Base-by-base conservation (phyloP, 345 rosid species). In the Viola odorata region DNA sequence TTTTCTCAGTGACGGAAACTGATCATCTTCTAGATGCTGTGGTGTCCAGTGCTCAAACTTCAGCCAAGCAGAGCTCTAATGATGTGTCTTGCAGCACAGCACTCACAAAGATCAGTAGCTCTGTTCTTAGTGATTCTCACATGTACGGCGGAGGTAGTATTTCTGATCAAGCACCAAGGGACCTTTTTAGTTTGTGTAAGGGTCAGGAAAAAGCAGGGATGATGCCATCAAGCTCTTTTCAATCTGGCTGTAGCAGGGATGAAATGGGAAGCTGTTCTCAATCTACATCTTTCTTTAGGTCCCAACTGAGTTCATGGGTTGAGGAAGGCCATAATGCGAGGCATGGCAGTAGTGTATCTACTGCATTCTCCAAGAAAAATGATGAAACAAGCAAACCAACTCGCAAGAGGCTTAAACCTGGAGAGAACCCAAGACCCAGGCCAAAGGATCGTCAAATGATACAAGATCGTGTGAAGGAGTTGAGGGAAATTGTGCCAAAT, bases 371-470 rank as follows among this genome's bases (percentile, higher is more conserved):
- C 54, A 91, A 85, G 81, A 81, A 69, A 75, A 85, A 77, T 50
- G 84, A 81, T 41, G 95, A 85, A 72, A 61, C 58, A 8, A 51
- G 75, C 32, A 94, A 91, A 71, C 78, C 88, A 8, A 84, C 78
- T 69, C 91, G 95, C 45, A 94, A 91, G 72, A 82, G 97, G 64
- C 81, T 82, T 68, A 94, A 86, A 77, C 88, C 89, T 32, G 99
- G 99, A 63, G 97, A 91, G 81, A 94, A 82, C 49, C 91, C 96
- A 39, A 78, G 95, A 69, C 96, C 97, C 42, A 86, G 97, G 82
- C 99, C 99, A 15, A 94, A 91, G 79, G 99, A 94, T 79, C 92
- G 99, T 5, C 99, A 94, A 64, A 86, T 94, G 97, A 94, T 94
- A 58, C 99, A 94, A 79, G 99, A 94, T 74, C 92, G 97, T 48